Evolutionary conservation across 2,329 filamentous ascomycete genomes (phyloP).

Genomic region (Whalleya microplaca): DNA sequence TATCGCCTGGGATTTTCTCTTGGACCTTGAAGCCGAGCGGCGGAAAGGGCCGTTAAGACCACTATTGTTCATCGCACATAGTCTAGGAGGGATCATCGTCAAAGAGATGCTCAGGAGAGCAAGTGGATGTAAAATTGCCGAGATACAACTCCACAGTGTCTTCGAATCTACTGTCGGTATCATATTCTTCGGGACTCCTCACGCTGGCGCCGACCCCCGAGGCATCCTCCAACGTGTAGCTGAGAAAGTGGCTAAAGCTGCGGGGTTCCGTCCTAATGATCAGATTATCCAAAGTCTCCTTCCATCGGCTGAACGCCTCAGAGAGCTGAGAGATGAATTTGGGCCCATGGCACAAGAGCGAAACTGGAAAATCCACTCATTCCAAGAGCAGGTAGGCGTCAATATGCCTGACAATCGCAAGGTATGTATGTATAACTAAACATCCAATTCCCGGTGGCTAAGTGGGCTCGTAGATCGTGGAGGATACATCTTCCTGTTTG

Average conservation of each 20-base stretch:
- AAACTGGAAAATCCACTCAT: slow-evolving; percentile 41
- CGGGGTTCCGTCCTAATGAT: slow-evolving; percentile 35
- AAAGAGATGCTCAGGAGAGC: slow-evolving; percentile 32
- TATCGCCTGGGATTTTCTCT: slow-evolving; percentile 40
- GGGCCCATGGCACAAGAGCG: slow-evolving; percentile 32
- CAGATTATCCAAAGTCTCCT: slow-evolving; percentile 40
- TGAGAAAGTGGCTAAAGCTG: slow-evolving; percentile 14
- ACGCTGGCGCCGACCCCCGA: slow-evolving; percentile 33
- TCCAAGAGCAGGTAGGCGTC: slow-evolving; percentile 36
- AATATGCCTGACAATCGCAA: slow-evolving; percentile 10
- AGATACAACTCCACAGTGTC: slow-evolving; percentile 12
- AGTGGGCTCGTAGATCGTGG: slow-evolving; percentile 32
- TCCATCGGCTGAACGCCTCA: slow-evolving; percentile 39
- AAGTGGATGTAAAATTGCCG: slow-evolving; percentile 2
- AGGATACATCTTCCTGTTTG: slow-evolving; percentile 43
- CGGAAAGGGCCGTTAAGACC: slow-evolving; percentile 27
- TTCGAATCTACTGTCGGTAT: slow-evolving; percentile 33
- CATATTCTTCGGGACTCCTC: slow-evolving; percentile 42
- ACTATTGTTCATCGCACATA: slow-evolving; percentile 39
- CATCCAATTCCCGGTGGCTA: neutral
- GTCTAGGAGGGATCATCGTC: slow-evolving; percentile 40
- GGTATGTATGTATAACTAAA: slow-evolving; percentile 1
- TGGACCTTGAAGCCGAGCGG: slow-evolving; percentile 37
- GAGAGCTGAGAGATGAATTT: slow-evolving; percentile 38
- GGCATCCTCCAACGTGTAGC: slow-evolving; percentile 26